Conservation (phyloP, 257 asterid genomes). For the Nicotiana knightiana region DNA sequence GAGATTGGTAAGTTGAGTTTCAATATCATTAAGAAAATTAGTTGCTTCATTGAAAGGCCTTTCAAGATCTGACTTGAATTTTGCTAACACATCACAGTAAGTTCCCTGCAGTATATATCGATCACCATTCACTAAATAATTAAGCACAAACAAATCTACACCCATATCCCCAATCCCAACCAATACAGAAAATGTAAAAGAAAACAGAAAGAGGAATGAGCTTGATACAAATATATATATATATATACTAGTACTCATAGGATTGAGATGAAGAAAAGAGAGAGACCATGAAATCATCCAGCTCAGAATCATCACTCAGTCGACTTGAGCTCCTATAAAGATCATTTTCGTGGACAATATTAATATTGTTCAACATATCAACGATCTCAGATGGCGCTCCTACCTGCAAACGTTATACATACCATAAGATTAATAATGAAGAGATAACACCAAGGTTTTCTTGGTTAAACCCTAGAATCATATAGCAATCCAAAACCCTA, state of each 20-base stretch:
- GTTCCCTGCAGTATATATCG: conserved; percentile 10
- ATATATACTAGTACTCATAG: no score
- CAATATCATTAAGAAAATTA: conserved; percentile 18
- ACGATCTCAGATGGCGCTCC: conserved; percentile 62
- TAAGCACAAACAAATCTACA: neutral
- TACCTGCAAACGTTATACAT: conserved; percentile 28
- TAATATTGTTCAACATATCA: conserved; percentile 44
- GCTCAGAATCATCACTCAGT: conserved; percentile 47
- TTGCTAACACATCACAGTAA: conserved; percentile 19
- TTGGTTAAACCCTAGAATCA: neutral
- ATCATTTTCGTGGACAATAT: conserved; percentile 39
- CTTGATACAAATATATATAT: neutral
- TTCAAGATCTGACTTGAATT: conserved; percentile 23
- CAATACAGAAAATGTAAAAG: neutral
- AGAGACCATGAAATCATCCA: conserved; percentile 66
- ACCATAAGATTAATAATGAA: neutral
- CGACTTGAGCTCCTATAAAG: conserved; percentile 9
- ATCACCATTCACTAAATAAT: neutral
- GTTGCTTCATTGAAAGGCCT: conserved; percentile 24
- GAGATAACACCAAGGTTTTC: neutral
- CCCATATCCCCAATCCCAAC: neutral
- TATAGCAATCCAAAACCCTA: neutral
- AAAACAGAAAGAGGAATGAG: neutral
- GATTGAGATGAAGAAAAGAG: neutral
- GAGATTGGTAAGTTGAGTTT: conserved; percentile 25